Base-by-base conservation (phyloP, 306 rosid species). In the Benincasa hispida region DNA sequence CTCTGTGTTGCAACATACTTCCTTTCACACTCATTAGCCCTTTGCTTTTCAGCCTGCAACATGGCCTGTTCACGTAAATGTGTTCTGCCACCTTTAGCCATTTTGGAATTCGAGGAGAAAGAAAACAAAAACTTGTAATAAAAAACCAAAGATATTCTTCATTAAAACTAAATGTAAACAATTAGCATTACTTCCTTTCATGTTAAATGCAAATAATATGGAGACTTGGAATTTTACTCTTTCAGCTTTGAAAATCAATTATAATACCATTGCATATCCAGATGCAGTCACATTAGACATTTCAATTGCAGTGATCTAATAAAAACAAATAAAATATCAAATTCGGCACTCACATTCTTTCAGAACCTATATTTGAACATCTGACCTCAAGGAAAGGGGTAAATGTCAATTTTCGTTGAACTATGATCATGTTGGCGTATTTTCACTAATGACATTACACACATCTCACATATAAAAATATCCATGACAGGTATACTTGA, bases 21-120 rank as follows among this genome's bases (percentile, higher is more conserved):
- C 80, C 85, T 86, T 88, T 93, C 92, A 73, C 24, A 85, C 58
- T 86, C 93, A 82, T 88, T 83, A 54, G 90, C 88, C 84, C 93
- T 92, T 76, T 77, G 86, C 79, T 87, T 88, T 88, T 93, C 96
- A 54, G 79, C 87, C 70, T 75, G 84, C 81, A 88, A 74, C 90
- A 72, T 81, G 78, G 79, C 86, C 98, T 93, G 92, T 72, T 79
- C 28, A 77, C 75, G 53, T 72, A 67, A 76, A 60, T 65, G 72
- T 57, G 34, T 51, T 66, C 25, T 17, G 35, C 22, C 47, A 48
- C 17, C 25, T 28, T 37, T 15, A 77, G 62, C 30, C 30, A 15
- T 78, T 77, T 59, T 61, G 72, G 73, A 18, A 18, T 74, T 51
- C 37, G 55, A 51, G 60, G 78, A 60, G 74, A 45, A 68, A 53